Conservation (phyloP, 2,329 filamentous ascomycete genomes). For the Aspergillus texensis region DNA sequence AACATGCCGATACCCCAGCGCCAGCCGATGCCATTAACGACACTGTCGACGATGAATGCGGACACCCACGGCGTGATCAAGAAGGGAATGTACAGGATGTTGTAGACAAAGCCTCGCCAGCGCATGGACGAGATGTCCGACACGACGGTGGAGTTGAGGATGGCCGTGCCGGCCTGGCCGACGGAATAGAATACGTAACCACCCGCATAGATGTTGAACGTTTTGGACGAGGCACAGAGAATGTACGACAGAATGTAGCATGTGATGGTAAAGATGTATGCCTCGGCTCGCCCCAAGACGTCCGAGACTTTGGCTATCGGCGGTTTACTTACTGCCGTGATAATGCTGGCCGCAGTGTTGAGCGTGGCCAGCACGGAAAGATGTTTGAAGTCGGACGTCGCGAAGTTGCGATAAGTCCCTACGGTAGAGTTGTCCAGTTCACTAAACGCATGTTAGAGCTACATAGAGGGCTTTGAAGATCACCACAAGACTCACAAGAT, state of each 20-base stretch:
- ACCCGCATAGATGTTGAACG: constrained; percentile 41
- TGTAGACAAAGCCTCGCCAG: constrained; percentile 44
- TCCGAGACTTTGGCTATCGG: constrained; percentile 48
- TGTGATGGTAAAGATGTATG: constrained; percentile 37
- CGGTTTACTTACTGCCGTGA: constrained; percentile 45
- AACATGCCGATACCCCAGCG: constrained; percentile 51
- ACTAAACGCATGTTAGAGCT: constrained; percentile 20
- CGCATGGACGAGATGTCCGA: constrained; percentile 47
- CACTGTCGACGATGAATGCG: constrained; percentile 45
- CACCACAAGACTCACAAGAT: constrained; percentile 26
- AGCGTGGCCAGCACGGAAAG: constrained; percentile 40
- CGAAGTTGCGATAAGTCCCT: constrained; percentile 45
- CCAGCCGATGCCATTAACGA: constrained; percentile 47
- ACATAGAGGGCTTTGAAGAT: background rate
- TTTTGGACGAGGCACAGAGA: constrained; percentile 38
- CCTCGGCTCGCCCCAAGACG: constrained; percentile 45
- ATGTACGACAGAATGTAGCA: constrained; percentile 44
- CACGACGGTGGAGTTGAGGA: constrained; percentile 47
- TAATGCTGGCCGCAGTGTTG: constrained; percentile 41
- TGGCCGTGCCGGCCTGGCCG: constrained; percentile 43
- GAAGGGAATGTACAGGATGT: constrained; percentile 43
- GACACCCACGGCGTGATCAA: constrained; percentile 46
- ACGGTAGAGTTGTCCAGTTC: constrained; percentile 42
- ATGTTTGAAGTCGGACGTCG: constrained; percentile 42
- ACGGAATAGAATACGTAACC: constrained; percentile 42